Conservation (phyloP, 371 early-diverging fungal species). For the Mucor lusitanicus region DNA sequence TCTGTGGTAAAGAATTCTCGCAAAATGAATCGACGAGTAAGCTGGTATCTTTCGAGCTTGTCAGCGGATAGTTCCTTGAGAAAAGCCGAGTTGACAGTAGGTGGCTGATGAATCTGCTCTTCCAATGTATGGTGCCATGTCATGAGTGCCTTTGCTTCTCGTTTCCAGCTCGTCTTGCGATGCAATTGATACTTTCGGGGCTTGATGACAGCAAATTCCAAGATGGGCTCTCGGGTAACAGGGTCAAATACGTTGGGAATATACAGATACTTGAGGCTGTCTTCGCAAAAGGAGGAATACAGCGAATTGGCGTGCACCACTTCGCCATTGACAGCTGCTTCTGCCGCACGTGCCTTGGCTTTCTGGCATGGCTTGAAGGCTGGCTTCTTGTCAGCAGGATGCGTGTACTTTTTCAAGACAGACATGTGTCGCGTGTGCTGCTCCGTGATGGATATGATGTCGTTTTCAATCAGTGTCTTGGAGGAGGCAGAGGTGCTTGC, state of each 20-base stretch:
- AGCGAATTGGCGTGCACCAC: not conserved
- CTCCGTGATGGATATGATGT: constrained; percentile 19
- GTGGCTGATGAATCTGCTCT: not conserved
- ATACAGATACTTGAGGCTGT: constrained; percentile 19
- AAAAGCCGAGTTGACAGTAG: not conserved
- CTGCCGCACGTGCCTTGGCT: constrained; percentile 15
- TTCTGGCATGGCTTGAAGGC: constrained; percentile 20
- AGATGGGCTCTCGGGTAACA: constrained; percentile 14
- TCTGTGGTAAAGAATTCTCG: constrained; percentile 47
- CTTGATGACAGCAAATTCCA: constrained; percentile 23
- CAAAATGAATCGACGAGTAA: constrained; percentile 41
- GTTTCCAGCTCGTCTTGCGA: constrained; percentile 26
- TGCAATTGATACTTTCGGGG: constrained; percentile 25
- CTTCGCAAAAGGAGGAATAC: constrained; percentile 14
- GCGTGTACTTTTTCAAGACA: constrained; percentile 12
- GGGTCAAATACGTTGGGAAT: constrained; percentile 31
- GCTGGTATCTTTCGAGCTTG: constrained; percentile 14
- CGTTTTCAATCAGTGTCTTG: constrained; percentile 13
- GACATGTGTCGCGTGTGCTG: constrained; percentile 16
- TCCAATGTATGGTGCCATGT: constrained; percentile 35
- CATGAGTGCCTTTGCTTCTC: constrained; percentile 36
- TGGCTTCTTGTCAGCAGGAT: constrained; percentile 14
- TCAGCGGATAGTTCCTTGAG: not conserved
- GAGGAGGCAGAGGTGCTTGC: not conserved
- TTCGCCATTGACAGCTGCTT: constrained; percentile 19